Conservation (phyloP, 2,329 filamentous ascomycete species). For the Diaporthe amygdali region DNA sequence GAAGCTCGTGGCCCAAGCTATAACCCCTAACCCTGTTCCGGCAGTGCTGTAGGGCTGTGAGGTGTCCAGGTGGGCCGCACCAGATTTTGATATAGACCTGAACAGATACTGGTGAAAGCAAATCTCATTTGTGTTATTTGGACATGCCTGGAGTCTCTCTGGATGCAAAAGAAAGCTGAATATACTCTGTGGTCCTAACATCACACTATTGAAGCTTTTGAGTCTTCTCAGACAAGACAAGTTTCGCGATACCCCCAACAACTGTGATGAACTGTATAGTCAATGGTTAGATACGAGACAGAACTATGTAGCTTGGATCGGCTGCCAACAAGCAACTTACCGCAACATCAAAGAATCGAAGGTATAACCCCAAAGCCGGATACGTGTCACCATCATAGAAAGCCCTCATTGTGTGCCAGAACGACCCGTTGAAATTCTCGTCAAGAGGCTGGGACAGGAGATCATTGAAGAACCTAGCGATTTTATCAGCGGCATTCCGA, state of each 20-base stretch:
- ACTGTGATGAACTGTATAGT: conserved; percentile 9
- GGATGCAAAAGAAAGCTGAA: too few species aligned
- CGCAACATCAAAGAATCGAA: conserved; percentile 4
- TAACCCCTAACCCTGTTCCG: too few species aligned
- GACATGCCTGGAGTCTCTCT: too few species aligned
- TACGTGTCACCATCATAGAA: conserved; percentile 14
- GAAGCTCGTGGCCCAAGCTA: too few species aligned
- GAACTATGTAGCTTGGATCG: not conserved
- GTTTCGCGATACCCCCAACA: not conserved
- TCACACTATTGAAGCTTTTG: not conserved
- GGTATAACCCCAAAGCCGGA: not conserved
- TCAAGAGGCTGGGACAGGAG: not conserved
- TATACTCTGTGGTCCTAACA: too few species aligned
- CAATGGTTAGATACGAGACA: not conserved
- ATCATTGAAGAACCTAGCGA: conserved; percentile 12
- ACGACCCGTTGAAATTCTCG: not conserved
- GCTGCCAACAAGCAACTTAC: not conserved
- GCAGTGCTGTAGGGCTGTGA: too few species aligned
- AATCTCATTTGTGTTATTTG: too few species aligned
- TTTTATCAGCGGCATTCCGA: not conserved
- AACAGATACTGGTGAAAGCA: too few species aligned
- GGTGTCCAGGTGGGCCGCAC: too few species aligned
- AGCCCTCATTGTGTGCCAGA: conserved; percentile 1
- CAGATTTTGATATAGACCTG: too few species aligned
- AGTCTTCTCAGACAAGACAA: not conserved